Conservation (phyloP, 1,284 basidiomycete genomes). For the Fomitopsis palustris region DNA sequence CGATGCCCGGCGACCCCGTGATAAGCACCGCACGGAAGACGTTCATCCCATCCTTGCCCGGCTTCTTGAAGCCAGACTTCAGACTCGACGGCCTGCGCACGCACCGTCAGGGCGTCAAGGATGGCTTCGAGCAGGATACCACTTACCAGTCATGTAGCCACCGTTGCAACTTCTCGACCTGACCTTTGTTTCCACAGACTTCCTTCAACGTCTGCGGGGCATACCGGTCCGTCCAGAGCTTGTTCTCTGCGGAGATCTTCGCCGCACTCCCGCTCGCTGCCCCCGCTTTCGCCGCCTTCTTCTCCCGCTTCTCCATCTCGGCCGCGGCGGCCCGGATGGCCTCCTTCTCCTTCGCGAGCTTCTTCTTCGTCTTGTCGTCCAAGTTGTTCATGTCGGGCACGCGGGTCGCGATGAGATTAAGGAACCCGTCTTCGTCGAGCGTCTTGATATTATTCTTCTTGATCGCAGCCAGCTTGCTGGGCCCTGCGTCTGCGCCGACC, state of each 20-base stretch:
- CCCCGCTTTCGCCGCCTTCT: slow-evolving; percentile 37
- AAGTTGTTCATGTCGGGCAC: slow-evolving; percentile 38
- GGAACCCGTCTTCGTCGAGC: slow-evolving; percentile 85
- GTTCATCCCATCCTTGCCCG: slow-evolving; percentile 89
- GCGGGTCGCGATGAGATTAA: slow-evolving; percentile 76
- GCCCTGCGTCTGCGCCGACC: slow-evolving; percentile 85
- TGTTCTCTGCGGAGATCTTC: slow-evolving; percentile 45
- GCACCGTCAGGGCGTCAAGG: background rate
- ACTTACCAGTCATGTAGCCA: slow-evolving; percentile 89
- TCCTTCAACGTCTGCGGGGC: slow-evolving; percentile 87
- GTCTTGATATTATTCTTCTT: slow-evolving; percentile 76
- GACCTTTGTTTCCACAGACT: slow-evolving; percentile 92
- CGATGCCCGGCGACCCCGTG: slow-evolving; percentile 93
- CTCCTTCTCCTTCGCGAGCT: slow-evolving; percentile 78
- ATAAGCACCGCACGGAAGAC: slow-evolving; percentile 86
- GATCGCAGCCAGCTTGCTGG: slow-evolving; percentile 83
- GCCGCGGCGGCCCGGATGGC: slow-evolving; percentile 71
- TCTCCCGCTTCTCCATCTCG: slow-evolving; percentile 73
- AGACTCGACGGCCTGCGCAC: slow-evolving; percentile 71
- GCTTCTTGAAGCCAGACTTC: slow-evolving; percentile 85
- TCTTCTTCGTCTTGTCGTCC: slow-evolving; percentile 82
- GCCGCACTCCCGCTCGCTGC: slow-evolving; percentile 18
- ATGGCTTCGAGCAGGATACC: background rate
- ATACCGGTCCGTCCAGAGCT: slow-evolving; percentile 96
- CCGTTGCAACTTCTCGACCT: slow-evolving; percentile 82